Evolutionary conservation across 2,329 filamentous ascomycete genomes (phyloP), one percentile per base, ranked within the genome.

Genomic region (Cladophialophora psammophila): DNA sequence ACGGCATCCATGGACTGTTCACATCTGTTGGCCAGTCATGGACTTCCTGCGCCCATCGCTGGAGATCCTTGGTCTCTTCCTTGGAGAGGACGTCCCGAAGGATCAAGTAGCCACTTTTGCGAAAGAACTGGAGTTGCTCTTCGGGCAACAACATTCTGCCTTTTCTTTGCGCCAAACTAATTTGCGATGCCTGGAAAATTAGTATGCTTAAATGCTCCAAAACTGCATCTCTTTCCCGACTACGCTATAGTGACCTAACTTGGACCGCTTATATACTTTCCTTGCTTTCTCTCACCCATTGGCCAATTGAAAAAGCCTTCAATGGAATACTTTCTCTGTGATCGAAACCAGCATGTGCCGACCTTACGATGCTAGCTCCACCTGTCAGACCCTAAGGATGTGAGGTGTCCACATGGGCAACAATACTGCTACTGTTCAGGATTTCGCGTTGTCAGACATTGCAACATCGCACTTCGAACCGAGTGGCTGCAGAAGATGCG

Each of bases 11-110:
- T 5, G 61, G 61, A 50, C 50, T 56, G 13, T 35, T 15, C 40
- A 45, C 52, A 36, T 56, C 52, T 35, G 61, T 63, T 15, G 78
- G 77, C 38, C 78, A 72, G 65, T 76, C 75, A 60, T 79, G 74
- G 3, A 78, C 74, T 66, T 78, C 76, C 56, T 76, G 75, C 2
- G 77, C 71, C 78, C 78, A 80, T 65, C 70, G 50, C 48, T 76
- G 73, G n/a, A 66, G 64, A 12, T 63, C 32, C n/a, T n/a, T 36
- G 9, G 36, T 57, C 40, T 63, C 53, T 31, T 50, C 52, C n/a
- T 38, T 10, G 3, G 61, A 63, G 12, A 63, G 53, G 13, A 63
- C 38, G n/a, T 63, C 38, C 10, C 61, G 53, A 50, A 63, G 20
- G n/a, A 63, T 57, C 61, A 63, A 15, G 15, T 63, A 63, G 12